Evolutionary conservation across 768 basidiomycete species (phyloP), one percentile per base, ranked within the genome.

Genomic region (Phanerochaete carnosa): DNA sequence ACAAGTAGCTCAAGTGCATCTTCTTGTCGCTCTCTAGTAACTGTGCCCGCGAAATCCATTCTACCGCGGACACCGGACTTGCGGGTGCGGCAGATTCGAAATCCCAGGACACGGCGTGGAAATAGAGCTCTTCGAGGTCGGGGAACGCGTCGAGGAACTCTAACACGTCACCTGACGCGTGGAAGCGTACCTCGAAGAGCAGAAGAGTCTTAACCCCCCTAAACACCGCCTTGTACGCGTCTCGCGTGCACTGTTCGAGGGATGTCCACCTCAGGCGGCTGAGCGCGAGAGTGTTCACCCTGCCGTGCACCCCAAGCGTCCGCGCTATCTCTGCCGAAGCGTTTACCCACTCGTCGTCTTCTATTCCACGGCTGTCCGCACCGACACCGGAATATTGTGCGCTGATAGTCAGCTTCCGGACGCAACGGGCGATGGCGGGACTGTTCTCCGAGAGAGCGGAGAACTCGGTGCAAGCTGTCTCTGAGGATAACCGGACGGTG

Each of bases 71-170:
- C 25, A 23, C 55, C 11, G 55, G 13, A 2, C 26, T 54, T 50
- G 63, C 53, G 15, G 66, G 62, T 4, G 64, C 43, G n/a, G 64
- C 57, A 23, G 65, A 65, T 53, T 70, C 67, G 47, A 58, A 47
- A 47, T 64, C 59, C 69, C 69, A 70, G 13, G 69, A 68, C 8
- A 70, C 69, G 19, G 64, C 67, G 58, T 70, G 67, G 65, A 70
- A 70, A 61, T 68, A 70, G 43, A 70, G 66, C 62, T 68, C 67
- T 23, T 58, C 52, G 43, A 70, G 64, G 46, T 59, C 57, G 15
- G 69, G 69, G 66, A 70, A 68, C n/a, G 64, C 66, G 28, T 63
- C 60, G 28, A 70, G 64, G 64, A 70, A 68, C 28, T 58, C 58
- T 30, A 70, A 55, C 29, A 70, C 69, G 61, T 70, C 69, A 29